phyloP scores from a whole-genome alignment of 345 rosid species.

The Hypericum androsaemum region DNA sequence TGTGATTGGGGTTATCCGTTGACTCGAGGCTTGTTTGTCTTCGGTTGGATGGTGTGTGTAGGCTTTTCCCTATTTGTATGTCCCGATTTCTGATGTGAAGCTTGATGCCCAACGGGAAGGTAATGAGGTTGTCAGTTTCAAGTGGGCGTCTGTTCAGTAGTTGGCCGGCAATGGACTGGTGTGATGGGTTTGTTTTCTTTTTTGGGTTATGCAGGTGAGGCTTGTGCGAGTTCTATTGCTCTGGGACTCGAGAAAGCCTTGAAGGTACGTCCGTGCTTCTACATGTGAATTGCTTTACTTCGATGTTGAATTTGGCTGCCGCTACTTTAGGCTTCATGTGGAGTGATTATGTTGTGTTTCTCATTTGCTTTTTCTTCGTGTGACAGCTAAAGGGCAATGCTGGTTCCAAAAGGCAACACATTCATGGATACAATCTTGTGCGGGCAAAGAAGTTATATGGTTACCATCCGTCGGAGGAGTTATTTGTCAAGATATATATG shows the following conservation, averaged over 20 bases:
- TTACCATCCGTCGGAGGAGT: constrained; percentile 70
- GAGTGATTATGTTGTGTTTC: constrained; percentile 11
- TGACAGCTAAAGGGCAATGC: constrained; percentile 60
- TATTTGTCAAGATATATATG: constrained; percentile 82
- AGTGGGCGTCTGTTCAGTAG: neutral
- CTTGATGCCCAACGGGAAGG: constrained; percentile 36
- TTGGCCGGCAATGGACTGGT: neutral
- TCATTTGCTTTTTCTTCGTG: too few species aligned
- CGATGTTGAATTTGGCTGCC: neutral
- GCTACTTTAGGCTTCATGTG: neutral
- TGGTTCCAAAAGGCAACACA: constrained; percentile 69
- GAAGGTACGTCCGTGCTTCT: constrained; percentile 39
- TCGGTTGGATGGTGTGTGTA: constrained; percentile 22
- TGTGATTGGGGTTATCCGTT: neutral
- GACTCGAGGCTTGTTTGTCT: neutral
- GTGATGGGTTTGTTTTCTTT: neutral
- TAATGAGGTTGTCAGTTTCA: constrained; percentile 14
- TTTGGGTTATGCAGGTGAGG: constrained; percentile 40
- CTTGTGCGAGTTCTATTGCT: constrained; percentile 32
- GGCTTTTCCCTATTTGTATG: constrained; percentile 87
- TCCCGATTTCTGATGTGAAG: constrained; percentile 58
- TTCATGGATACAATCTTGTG: constrained; percentile 74
- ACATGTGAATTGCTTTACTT: constrained; percentile 1
- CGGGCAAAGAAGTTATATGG: constrained; percentile 86
- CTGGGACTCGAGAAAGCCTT: constrained; percentile 72